Base-by-base conservation (phyloP, 83 land plant species). In the Picea abies region DNA sequence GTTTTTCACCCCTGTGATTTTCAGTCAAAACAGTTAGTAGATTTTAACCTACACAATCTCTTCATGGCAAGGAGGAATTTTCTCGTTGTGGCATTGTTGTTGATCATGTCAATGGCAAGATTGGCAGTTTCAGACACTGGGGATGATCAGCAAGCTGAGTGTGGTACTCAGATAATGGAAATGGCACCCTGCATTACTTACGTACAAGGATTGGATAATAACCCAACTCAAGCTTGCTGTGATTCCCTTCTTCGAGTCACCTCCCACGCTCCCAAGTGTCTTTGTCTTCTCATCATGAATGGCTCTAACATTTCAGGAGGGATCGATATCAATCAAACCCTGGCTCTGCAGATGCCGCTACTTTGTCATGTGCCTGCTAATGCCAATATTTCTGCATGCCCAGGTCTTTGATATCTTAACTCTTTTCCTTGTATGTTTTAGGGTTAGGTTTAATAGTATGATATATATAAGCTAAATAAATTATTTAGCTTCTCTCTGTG, bases 111-210 rank as follows among this genome's bases (percentile, higher is more conserved):
- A 11, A 72, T 72, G 76, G 23, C 15, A 44, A 6, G 56, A 44
- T 41, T 72, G 56, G 76, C 25, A 39, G 76, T 72, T 72, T 72
- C 76, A 72, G 76, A 41, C 77, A 44, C 47, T 73, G 77, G 44
- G 22, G 22, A 23, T 44, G 77, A 73, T 20, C 56, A 73, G 11
- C 56, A 52, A 52, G 39, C 25, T 39, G 58, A 44, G 15, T 73
- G 77, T 73, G 37, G 12, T 44, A 39, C 58, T n/a, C 22, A 44
- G 77, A 1, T 73, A 32, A 32, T 41, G 17, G 47, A n/a, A 39
- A 39, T 73, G 52, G 26, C n/a, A 7, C 77, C 77, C 8, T 73
- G 77, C n/a, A 8, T 73, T 73, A 16, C 49, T 41, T 73, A 39
- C 22, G 58, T 73, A n/a, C 56, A 44, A n/a, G 77, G 77, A 22